These are phyloP conservation scores for Talaromyces atroroseus DNA, from an alignment of 2,329 filamentous ascomycete genomes.

Conservation along the genomic window DNA sequence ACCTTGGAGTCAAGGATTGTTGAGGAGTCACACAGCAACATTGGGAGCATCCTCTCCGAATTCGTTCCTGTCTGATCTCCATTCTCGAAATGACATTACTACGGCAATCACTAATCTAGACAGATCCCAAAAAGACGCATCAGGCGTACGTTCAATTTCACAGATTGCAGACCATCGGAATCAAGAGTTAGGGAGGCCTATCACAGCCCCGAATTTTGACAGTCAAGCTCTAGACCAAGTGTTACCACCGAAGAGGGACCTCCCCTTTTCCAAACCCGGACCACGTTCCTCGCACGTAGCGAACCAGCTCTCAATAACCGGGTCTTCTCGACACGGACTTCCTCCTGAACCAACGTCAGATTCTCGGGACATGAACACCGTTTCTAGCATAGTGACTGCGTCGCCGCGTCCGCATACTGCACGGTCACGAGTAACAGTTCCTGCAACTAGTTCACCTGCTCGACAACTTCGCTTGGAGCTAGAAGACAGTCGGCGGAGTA, in stretches of 20 bases:
- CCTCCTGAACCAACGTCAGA: background rate
- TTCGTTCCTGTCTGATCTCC: background rate
- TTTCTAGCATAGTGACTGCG: background rate
- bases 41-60: conserved; percentile 7
- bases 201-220: conserved; percentile 24
- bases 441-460: conserved; percentile 10
- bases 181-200: conserved; percentile 16
- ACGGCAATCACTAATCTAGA: background rate
- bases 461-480: conserved; percentile 13
- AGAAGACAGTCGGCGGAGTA: conserved; percentile 6
- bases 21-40: conserved; percentile 10
- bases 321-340: background rate
- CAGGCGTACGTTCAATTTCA: background rate
- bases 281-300: background rate
- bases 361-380: background rate
- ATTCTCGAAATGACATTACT: background rate
- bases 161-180: conserved; percentile 12
- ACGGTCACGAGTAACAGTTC: conserved; percentile 3
- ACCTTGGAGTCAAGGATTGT: conserved; percentile 2
- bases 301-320: conserved; percentile 1
- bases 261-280: conserved; percentile 34
- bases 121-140: background rate
- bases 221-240: conserved; percentile 26
- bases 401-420: conserved; percentile 9
- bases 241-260: conserved; percentile 39